Evolutionary conservation across 805 yeast genomes (phyloP), one percentile per base, ranked within the genome.

Genomic region (Metschnikowia lunata): DNA sequence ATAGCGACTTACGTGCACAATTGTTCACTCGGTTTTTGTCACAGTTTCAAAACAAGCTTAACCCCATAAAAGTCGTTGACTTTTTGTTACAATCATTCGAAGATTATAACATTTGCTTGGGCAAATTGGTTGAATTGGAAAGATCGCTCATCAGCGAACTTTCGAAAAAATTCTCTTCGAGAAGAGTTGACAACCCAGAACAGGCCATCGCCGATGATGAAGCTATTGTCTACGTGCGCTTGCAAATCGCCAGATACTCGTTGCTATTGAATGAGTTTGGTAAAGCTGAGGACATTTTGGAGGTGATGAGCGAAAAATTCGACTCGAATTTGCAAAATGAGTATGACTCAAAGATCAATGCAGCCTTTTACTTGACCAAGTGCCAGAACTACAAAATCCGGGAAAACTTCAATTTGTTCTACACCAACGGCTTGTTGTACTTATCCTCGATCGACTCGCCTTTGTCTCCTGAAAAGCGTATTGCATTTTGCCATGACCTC

Each of bases 351-450:
- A 78, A 80, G 55, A 80, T 93, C 52, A 83, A 83, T 54, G 88
- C 95, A 26, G 86, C 95, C 28, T 91, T 75, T 64, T 91, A 88
- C 64, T 79, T 84, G 50, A 82, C 91, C 18, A 82, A 79, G 56
- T 80, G 96, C 43, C 85, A 85, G 58, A 80, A 82, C 59, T 81
- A 78, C 73, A 83, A 88, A 65, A 63, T 77, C 48, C 81, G 82
- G 57, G 79, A 80, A 27, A 96, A 93, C 64, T 89, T 82, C 69
- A 87, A 88, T 54, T 70, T 74, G 31, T 91, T 79, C 67, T 93
- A 93, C 65, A 79, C 83, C 56, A 88, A 85, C 56, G 82, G 89
- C 15, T 72, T 93, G 61, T 69, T 91, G 48, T 91, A 83, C 62
- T 72, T 93, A 50, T 90, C 96, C 6, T 84, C 95, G 39, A 71